Evolutionary conservation across 352 stramenopile species (phyloP).

Genomic region (Pythium grandisporangium): DNA sequence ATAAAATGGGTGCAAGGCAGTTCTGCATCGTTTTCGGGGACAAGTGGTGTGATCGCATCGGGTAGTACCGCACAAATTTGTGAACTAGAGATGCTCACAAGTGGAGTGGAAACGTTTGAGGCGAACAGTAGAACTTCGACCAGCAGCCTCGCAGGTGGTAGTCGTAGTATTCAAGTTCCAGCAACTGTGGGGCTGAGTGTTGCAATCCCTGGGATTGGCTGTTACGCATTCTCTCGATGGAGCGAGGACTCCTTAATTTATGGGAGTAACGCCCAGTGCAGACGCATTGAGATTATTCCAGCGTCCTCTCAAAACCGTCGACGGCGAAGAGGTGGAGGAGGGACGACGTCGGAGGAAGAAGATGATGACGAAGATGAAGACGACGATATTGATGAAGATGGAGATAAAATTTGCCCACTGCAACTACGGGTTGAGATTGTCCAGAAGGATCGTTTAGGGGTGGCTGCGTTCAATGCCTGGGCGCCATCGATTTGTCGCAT

Average conservation of each 20-base stretch:
- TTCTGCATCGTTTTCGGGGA: slow-evolving; percentile 54
- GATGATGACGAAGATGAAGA: neutral
- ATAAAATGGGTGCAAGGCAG: slow-evolving; percentile 56
- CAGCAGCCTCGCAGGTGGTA: slow-evolving; percentile 19
- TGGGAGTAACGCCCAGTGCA: slow-evolving; percentile 46
- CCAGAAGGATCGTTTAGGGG: slow-evolving; percentile 7
- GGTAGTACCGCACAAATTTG: slow-evolving; percentile 45
- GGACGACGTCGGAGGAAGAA: slow-evolving; percentile 11
- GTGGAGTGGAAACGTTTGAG: too few species aligned
- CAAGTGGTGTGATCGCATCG: slow-evolving; percentile 38
- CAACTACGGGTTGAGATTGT: slow-evolving; percentile 14
- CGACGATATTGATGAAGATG: neutral
- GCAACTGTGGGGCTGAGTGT: slow-evolving; percentile 66
- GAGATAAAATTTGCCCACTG: slow-evolving; percentile 2
- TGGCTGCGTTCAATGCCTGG: slow-evolving; percentile 12
- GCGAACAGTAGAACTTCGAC: too few species aligned
- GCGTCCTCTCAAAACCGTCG: too few species aligned
- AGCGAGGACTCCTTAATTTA: slow-evolving; percentile 56
- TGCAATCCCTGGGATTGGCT: slow-evolving; percentile 50
- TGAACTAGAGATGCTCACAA: slow-evolving; percentile 64
- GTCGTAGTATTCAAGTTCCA: slow-evolving; percentile 27
- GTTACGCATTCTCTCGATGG: slow-evolving; percentile 45
- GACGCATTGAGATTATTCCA: slow-evolving; percentile 61
- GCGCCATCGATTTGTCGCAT: slow-evolving; percentile 57
- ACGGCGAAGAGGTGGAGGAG: too few species aligned